Evolutionary conservation across 2,329 filamentous ascomycete species (phyloP).

Genomic region (Epichloe coenophiala): DNA sequence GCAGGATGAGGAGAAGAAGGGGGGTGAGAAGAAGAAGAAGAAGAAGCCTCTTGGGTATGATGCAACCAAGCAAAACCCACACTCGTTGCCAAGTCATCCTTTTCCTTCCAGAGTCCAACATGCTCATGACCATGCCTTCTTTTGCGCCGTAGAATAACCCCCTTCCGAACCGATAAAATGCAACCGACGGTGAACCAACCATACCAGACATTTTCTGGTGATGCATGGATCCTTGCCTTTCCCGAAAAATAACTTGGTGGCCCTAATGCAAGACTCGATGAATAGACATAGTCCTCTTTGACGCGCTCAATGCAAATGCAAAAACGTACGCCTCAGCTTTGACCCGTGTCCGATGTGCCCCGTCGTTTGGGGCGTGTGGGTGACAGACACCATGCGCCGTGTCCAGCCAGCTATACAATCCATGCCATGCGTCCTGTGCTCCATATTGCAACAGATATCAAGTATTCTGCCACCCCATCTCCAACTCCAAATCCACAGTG

Average conservation of each 20-base stretch:
- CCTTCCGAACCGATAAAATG: slow-evolving; percentile 2
- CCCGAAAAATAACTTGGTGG: neutral
- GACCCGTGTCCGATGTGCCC: slow-evolving; percentile 1
- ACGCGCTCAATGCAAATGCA: slow-evolving; percentile 4
- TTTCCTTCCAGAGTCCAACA: neutral
- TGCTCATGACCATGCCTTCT: slow-evolving; percentile 3
- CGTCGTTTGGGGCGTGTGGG: neutral
- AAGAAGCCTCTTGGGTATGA: neutral
- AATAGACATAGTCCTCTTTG: slow-evolving; percentile 4
- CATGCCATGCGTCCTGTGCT: slow-evolving; percentile 5
- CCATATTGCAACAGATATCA: slow-evolving; percentile 2
- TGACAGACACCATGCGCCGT: slow-evolving; percentile 4
- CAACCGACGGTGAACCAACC: neutral
- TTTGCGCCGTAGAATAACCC: slow-evolving; percentile 1
- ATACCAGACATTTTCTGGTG: slow-evolving; percentile 1
- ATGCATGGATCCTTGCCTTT: slow-evolving; percentile 4
- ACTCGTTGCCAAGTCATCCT: too few relatives aligned
- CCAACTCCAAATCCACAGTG: slow-evolving; percentile 3
- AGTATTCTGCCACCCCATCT: slow-evolving; percentile 1
- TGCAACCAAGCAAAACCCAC: neutral
- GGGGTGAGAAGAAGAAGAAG: neutral
- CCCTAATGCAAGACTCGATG: slow-evolving; percentile 4
- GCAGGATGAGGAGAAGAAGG: neutral
- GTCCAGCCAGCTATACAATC: slow-evolving; percentile 2
- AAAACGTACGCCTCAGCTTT: slow-evolving; percentile 1